Percentiles rank a stretch among this genome's conserved stretches.
phyloP scores from a whole-genome alignment of 108 stramenopile genomes.

The Stephanodiscus triporus region DNA sequence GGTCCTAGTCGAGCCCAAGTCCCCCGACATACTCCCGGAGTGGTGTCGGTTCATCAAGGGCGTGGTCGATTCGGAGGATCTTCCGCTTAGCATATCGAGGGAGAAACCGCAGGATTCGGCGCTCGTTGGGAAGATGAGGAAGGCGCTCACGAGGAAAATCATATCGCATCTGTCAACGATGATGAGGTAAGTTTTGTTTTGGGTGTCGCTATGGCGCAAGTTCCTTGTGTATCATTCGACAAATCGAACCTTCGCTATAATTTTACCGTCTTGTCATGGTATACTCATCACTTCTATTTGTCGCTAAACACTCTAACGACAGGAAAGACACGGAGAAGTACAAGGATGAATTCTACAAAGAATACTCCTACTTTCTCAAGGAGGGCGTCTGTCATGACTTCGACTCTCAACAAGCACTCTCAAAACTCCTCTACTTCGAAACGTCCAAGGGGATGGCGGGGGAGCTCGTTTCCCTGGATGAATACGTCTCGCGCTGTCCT shows the following conservation, averaged over 20 bases:
- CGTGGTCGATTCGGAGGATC: constrained; percentile 98
- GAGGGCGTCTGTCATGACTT: constrained; percentile 95
- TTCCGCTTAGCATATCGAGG: constrained; percentile 94
- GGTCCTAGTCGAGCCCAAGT: constrained; percentile 95
- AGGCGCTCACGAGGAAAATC: constrained; percentile 91
- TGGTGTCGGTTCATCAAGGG: constrained; percentile 97
- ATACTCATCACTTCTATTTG: neutral
- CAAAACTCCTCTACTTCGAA: constrained; percentile 96
- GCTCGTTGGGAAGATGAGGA: constrained; percentile 87
- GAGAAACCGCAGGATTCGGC: constrained; percentile 97
- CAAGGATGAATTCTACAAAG: constrained; percentile 88
- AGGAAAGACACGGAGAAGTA: constrained; percentile 92
- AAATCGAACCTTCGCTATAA: neutral
- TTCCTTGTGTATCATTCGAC: constrained; percentile 2
- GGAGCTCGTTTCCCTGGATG: constrained; percentile 91
- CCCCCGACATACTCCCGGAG: constrained; percentile 93
- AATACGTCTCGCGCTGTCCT: constrained; percentile 92
- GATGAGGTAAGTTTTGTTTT: constrained; percentile 67
- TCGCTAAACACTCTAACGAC: neutral
- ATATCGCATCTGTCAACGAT: constrained; percentile 78
- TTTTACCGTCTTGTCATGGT: neutral
- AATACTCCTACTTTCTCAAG: constrained; percentile 96
- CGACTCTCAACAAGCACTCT: constrained; percentile 83
- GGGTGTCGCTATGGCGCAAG: no score
- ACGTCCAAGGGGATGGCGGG: constrained; percentile 77